phyloP scores from a whole-genome alignment of 768 basidiomycete species.

The Podaxis sp. region DNA sequence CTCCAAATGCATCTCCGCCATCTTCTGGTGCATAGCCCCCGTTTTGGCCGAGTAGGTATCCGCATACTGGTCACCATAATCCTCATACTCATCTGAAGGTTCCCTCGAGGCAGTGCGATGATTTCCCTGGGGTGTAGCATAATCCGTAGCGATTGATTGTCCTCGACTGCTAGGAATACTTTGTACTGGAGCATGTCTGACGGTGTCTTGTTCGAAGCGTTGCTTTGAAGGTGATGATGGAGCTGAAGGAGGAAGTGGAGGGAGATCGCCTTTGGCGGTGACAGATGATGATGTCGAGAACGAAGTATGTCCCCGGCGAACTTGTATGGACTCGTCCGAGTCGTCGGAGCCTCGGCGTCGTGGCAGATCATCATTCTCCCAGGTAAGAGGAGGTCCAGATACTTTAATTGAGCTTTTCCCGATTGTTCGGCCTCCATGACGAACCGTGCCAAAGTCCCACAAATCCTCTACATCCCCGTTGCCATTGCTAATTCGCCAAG shows the following conservation, averaged over 20 bases:
- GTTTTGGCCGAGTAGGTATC: slow-evolving; percentile 47
- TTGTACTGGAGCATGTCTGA: slow-evolving; percentile 53
- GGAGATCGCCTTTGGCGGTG: slow-evolving; percentile 58
- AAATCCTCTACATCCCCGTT: slow-evolving; percentile 75
- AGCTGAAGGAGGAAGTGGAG: slow-evolving; percentile 49
- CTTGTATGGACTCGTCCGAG: slow-evolving; percentile 30
- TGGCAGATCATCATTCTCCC: slow-evolving; percentile 69
- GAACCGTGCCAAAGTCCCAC: slow-evolving; percentile 98
- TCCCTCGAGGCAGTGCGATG: slow-evolving; percentile 39
- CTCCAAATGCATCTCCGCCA: slow-evolving; percentile 46
- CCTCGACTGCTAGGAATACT: not conserved
- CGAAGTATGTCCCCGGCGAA: slow-evolving; percentile 35
- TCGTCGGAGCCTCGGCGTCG: slow-evolving; percentile 36
- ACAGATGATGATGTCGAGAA: slow-evolving; percentile 38
- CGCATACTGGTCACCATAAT: slow-evolving; percentile 59
- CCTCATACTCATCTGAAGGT: slow-evolving; percentile 65
- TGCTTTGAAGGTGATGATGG: slow-evolving; percentile 21
- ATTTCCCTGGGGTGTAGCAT: slow-evolving; percentile 25
- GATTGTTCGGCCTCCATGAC: slow-evolving; percentile 69
- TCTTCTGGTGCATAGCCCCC: slow-evolving; percentile 47
- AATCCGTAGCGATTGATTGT: slow-evolving; percentile 15
- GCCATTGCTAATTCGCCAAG: slow-evolving; percentile 37
- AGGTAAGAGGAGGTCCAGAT: slow-evolving; percentile 72
- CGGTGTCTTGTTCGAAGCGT: slow-evolving; percentile 63
- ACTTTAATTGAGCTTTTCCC: slow-evolving; percentile 64